Evolutionary conservation across 306 rosid species (phyloP).

Genomic region (Prunus salicina): DNA sequence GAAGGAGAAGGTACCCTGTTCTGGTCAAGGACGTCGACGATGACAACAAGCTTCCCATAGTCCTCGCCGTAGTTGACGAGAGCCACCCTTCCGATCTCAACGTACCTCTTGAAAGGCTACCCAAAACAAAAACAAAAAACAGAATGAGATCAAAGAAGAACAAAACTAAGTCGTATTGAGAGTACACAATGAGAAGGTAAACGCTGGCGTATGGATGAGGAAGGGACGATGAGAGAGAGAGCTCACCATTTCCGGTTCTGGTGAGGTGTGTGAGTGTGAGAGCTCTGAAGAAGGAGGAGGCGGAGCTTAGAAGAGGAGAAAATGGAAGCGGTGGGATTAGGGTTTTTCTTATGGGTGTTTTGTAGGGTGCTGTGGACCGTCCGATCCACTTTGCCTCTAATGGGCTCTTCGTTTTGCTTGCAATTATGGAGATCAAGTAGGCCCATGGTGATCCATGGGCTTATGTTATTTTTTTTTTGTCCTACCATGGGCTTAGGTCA

Average conservation of each 20-base stretch:
- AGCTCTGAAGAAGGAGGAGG: neutral
- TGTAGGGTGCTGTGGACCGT: constrained; percentile 4
- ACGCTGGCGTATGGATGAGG: neutral
- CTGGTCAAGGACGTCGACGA: constrained; percentile 92
- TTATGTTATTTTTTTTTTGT: no score
- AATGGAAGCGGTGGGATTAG: neutral
- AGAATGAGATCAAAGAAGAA: neutral
- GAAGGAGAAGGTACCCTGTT: constrained; percentile 43
- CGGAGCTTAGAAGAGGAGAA: neutral
- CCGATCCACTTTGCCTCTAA: neutral
- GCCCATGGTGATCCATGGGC: neutral
- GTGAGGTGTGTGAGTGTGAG: constrained; percentile 17
- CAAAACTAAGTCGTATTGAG: neutral
- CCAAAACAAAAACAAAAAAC: neutral
- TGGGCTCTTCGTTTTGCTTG: neutral
- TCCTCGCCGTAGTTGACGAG: constrained; percentile 88
- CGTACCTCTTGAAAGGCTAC: constrained; percentile 90
- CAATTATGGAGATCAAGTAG: neutral
- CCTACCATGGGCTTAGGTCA: no score
- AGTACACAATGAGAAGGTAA: neutral
- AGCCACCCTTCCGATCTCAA: constrained; percentile 94
- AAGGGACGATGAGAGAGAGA: neutral
- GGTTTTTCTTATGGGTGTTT: constrained; percentile 14
- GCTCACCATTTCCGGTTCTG: constrained; percentile 48
- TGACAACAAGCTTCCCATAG: constrained; percentile 87